Conservation (phyloP, 1,139 yeast genomes). For the Yamadazyma dendronema region DNA sequence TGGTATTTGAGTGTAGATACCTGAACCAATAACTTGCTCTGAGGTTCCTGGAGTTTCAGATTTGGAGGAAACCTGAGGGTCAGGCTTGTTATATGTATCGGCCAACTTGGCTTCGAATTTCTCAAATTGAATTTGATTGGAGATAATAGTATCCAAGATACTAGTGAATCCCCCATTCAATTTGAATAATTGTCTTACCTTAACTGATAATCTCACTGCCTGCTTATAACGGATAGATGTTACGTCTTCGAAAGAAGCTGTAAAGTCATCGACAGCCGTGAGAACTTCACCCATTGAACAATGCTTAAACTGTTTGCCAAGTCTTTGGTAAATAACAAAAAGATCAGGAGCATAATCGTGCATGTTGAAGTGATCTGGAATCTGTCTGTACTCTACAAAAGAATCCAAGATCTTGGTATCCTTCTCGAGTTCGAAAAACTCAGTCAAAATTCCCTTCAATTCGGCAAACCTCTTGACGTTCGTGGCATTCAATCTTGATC, state of each 20-base stretch:
- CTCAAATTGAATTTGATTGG: constrained; percentile 24
- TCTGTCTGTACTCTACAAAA: constrained; percentile 28
- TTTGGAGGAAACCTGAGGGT: background rate
- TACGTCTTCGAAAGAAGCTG: constrained; percentile 6
- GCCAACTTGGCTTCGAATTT: constrained; percentile 18
- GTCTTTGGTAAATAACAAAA: constrained; percentile 19
- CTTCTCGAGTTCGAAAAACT: constrained; percentile 23
- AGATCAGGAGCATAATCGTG: constrained; percentile 35
- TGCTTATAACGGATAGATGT: constrained; percentile 1
- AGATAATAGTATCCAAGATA: constrained; percentile 30
- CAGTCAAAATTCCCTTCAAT: constrained; percentile 14
- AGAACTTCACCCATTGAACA: constrained; percentile 10
- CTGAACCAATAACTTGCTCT: background rate
- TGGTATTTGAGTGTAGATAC: constrained; percentile 20
- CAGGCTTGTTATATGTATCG: background rate
- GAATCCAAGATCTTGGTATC: constrained; percentile 31
- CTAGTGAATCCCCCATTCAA: constrained; percentile 31
- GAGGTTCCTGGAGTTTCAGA: background rate
- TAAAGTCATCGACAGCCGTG: constrained; percentile 10
- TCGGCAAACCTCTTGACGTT: constrained; percentile 8
- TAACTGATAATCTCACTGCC: constrained; percentile 8
- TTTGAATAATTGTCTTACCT: constrained; percentile 23
- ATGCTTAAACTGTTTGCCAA: constrained; percentile 15
- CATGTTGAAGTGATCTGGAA: constrained; percentile 35
- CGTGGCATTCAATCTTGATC: constrained; percentile 14